Percentiles rank a stretch among this genome's conserved stretches.
phyloP scores from a whole-genome alignment of 2,329 filamentous ascomycete genomes.

The Westerdykella aurantiaca region DNA sequence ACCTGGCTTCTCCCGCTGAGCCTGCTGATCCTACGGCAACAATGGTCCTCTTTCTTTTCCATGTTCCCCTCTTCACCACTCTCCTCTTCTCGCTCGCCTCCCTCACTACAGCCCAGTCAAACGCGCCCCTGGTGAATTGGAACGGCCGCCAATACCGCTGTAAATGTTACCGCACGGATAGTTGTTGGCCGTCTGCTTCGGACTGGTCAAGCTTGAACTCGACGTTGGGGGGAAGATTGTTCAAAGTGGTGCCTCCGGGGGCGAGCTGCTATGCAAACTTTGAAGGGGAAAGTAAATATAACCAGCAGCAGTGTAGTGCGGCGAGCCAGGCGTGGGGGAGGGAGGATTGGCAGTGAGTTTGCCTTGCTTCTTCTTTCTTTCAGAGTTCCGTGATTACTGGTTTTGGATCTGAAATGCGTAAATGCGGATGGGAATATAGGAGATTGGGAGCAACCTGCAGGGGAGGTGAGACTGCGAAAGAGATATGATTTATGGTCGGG shows the following conservation, averaged over 20 bases:
- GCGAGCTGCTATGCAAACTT: conserved; percentile 5
- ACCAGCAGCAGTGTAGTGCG: conserved; percentile 2
- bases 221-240: conserved; percentile 10
- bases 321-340: conserved; percentile 1
- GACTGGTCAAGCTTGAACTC: conserved; percentile 6
- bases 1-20: too few species aligned
- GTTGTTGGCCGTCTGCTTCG: conserved; percentile 5
- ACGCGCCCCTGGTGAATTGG: background rate
- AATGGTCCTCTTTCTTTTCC: background rate
- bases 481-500: too few species aligned
- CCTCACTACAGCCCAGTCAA: background rate
- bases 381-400: background rate
- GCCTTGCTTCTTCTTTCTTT: background rate
- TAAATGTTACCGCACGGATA: conserved; percentile 4
- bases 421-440: background rate
- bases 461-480: too few species aligned
- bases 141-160: conserved; percentile 4
- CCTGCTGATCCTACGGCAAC: background rate
- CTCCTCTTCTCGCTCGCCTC: background rate
- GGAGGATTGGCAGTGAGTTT: conserved; percentile 6
- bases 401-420: too few species aligned
- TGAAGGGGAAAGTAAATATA: conserved; percentile 4
- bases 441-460: background rate
- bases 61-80: background rate
- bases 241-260: conserved; percentile 2